Percentiles rank a stretch among this genome's conserved stretches.
Evolutionary conservation across 1,139 yeast species (phyloP).

Genomic region (Suhomyces maxii): DNA sequence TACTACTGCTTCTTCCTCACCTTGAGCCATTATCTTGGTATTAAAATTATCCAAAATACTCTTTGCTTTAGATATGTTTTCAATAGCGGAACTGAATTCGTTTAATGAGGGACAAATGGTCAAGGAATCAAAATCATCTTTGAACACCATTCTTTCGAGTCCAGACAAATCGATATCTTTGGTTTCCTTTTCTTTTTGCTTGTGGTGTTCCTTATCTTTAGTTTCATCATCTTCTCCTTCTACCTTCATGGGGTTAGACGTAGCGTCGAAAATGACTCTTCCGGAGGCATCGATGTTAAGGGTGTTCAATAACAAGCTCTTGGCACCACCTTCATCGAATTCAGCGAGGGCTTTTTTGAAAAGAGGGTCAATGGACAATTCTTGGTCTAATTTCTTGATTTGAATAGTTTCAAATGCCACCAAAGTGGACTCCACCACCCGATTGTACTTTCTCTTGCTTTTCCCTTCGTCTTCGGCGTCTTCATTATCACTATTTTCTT

Average conservation of each 20-base stretch:
- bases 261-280: constrained; percentile 63
- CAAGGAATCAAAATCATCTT: constrained; percentile 34
- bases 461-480: constrained; percentile 21
- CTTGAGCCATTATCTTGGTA: constrained; percentile 29
- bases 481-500: constrained; percentile 21
- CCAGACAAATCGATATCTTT: constrained; percentile 20
- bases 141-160: constrained; percentile 26
- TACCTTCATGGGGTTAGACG: constrained; percentile 30
- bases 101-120: constrained; percentile 65
- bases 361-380: constrained; percentile 79
- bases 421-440: constrained; percentile 45
- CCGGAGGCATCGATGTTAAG: constrained; percentile 59
- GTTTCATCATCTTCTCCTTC: constrained; percentile 9
- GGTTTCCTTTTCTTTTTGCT: not conserved
- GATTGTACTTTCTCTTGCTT: constrained; percentile 38
- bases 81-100: constrained; percentile 56
- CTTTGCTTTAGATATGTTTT: constrained; percentile 59
- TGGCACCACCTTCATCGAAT: constrained; percentile 95
- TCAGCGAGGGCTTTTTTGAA: constrained; percentile 88
- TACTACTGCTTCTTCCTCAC: constrained; percentile 13
- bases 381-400: constrained; percentile 73
- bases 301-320: constrained; percentile 74
- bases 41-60: constrained; percentile 22
- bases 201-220: constrained; percentile 11
- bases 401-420: constrained; percentile 60